These are phyloP conservation scores for Piper betle DNA, from an alignment of 164 flowering plant species.

Conservation along the genomic window DNA sequence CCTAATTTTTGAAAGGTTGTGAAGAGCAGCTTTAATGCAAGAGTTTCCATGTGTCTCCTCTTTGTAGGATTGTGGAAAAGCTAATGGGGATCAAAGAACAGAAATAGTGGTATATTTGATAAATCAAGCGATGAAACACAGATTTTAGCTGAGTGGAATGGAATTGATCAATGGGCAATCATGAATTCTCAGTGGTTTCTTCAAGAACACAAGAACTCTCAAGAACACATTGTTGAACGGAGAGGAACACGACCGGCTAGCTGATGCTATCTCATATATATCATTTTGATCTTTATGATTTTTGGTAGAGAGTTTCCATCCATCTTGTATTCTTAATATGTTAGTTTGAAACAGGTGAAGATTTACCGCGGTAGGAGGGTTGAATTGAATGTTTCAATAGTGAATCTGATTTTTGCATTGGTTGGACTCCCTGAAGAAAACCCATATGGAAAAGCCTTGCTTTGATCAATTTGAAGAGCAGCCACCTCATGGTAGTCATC, in stretches of 20 bases:
- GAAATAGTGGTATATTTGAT: conserved; percentile 40
- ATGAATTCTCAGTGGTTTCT: conserved; percentile 38
- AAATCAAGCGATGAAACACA: conserved; percentile 27
- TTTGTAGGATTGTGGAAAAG: conserved; percentile 29
- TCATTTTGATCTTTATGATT: no score
- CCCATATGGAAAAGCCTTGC: conserved; percentile 87
- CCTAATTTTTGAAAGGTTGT: background rate
- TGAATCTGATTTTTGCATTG: conserved; percentile 56
- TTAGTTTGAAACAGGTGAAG: conserved; percentile 37
- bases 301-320: background rate
- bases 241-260: conserved; percentile 45
- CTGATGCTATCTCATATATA: no score
- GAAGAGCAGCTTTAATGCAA: background rate
- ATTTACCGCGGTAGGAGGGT: conserved; percentile 59
- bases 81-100: conserved; percentile 12
- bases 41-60: background rate
- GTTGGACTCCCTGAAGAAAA: conserved; percentile 58
- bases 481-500: conserved; percentile 36
- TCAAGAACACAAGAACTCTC: conserved; percentile 23
- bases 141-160: conserved; percentile 41
- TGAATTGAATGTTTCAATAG: conserved; percentile 50
- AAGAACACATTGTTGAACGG: conserved; percentile 44
- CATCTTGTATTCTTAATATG: background rate
- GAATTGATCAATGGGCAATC: conserved; percentile 36
- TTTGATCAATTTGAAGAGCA: conserved; percentile 56